Evolutionary conservation across 805 yeast species (phyloP).

Genomic region (Suhomyces pyralidae): DNA sequence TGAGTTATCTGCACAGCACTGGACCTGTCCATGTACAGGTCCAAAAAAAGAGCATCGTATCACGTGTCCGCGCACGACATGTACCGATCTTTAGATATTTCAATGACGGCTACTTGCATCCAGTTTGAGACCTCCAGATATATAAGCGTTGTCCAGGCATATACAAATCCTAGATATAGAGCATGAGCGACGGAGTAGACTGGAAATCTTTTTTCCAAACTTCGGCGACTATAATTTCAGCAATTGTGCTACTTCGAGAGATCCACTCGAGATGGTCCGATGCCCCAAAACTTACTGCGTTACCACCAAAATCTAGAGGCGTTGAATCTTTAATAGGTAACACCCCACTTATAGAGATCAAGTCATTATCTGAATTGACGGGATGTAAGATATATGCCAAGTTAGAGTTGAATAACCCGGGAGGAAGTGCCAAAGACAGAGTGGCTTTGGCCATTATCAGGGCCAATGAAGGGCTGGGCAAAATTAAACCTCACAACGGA

Average conservation of each 20-base stretch:
- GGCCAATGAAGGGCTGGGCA: slow-evolving; percentile 60
- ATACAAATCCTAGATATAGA: neutral
- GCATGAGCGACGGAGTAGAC: neutral
- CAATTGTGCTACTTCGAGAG: slow-evolving; percentile 6
- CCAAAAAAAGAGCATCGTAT: too few species aligned
- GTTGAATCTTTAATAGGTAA: slow-evolving; percentile 82
- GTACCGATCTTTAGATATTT: neutral
- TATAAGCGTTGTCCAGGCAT: neutral
- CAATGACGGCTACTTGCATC: neutral
- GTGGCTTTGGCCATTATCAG: slow-evolving; percentile 84
- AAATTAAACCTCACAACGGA: slow-evolving; percentile 54
- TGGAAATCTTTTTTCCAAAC: slow-evolving; percentile 12
- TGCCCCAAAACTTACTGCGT: slow-evolving; percentile 10
- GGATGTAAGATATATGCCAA: slow-evolving; percentile 87
- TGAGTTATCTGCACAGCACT: too few species aligned
- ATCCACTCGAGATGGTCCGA: slow-evolving; percentile 3
- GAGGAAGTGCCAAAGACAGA: slow-evolving; percentile 93
- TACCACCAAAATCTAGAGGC: slow-evolving; percentile 45
- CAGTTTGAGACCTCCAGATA: neutral
- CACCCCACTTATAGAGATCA: slow-evolving; percentile 77
- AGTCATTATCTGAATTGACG: slow-evolving; percentile 65
- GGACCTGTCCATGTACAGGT: too few species aligned
- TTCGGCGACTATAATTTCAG: slow-evolving; percentile 14
- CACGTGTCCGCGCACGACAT: neutral
- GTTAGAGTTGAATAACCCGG: slow-evolving; percentile 83